Evolutionary conservation across 352 stramenopile genomes (phyloP), one percentile per base, ranked within the genome.

Genomic region (Pythium guiyangense): DNA sequence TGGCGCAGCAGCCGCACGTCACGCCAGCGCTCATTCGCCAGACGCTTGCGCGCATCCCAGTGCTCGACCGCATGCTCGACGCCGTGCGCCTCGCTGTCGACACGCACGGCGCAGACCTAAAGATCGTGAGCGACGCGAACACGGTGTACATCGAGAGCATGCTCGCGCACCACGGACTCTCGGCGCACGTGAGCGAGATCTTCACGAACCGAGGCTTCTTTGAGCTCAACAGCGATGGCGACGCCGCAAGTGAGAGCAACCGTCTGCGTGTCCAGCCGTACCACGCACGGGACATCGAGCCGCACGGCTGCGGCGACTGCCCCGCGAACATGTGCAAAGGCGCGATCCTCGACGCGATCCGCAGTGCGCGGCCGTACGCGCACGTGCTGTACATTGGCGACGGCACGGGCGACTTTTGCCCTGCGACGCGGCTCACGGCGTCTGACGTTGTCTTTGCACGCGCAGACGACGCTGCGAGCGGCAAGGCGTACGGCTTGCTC

Each of bases 281-380:
- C 51, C 76, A 94, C 40, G 29, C 70, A 8, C 62, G 70, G 3
- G 48, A 56, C 3, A 11, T 58, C 29, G 44, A 61, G 42, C 66
- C 79, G 5, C 84, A 91, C 25, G 76, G 66, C 15, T 94, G 84
- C 61, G 8, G 50, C 10, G 64, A 71, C 53, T 94, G 81, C 20
- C 84, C 79, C 0, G 61, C 69, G 29, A 92, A 94, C 60, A 91
- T 94, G 81, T 94, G 84, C 69, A 94, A 94, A 60, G 84, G 80
- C 48, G 53, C 42, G 37, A 90, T 93, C 39, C 55, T 92, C 26
- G 76, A 88, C 15, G 42, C 46, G 2, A 70, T 93, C 43, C 73
- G 69, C 1, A 17, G 34, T 0, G 12, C 14, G 0, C n/a, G 37
- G 1, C 27, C 14, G 0, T 88, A 78, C 47, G 25, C 74, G 1